Base-by-base conservation (phyloP, 768 basidiomycete species). In the Lentinula sp. region DNA sequence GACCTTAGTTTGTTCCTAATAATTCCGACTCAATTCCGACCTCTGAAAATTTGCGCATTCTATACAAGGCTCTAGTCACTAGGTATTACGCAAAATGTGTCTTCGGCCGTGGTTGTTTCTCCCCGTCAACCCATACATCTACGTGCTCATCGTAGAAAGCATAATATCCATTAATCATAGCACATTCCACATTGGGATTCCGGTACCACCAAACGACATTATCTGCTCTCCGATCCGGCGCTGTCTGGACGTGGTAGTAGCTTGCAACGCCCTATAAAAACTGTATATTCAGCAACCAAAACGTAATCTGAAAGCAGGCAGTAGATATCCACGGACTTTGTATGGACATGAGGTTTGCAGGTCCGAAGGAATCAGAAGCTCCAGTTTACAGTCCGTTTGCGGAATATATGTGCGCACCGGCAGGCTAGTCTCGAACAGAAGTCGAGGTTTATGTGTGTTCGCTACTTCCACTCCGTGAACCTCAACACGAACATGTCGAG, bases 141-240 rank as follows among this genome's bases (percentile, higher is more conserved):
- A 88, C 80, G 62, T 84, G 86, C 65, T 89, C 86, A 57, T 88
- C 85, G 63, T 84, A 85, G 68, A 86, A 87, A 0, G 84, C 80
- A 6, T 83, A 70, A 61, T 78, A 77, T 16, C 84, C 84, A 54
- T 70, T 73, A 50, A 87, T 78, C 21, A 70, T 74, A 3, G 76
- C 71, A 43, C 81, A 81, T 62, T 87, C 86, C 0, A 73, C 71
- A 13, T 72, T 77, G 0, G 86, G 79, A 42, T 76, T 75, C 31
- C 77, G 80, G 69, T 88, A 88, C 76, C 79, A 87, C 87, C 87
- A 88, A 15, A 84, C 80, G 4, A 86, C 69, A 58, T 85, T 77
- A 34, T 82, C 72, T 42, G 75, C 66, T 15, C 69, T 70, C 50
- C 79, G 74, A 5, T 78, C 80, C 2, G 76, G 71, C 5, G 80